Conservation (phyloP, 768 basidiomycete species). For the Tulasnella sp. region DNA sequence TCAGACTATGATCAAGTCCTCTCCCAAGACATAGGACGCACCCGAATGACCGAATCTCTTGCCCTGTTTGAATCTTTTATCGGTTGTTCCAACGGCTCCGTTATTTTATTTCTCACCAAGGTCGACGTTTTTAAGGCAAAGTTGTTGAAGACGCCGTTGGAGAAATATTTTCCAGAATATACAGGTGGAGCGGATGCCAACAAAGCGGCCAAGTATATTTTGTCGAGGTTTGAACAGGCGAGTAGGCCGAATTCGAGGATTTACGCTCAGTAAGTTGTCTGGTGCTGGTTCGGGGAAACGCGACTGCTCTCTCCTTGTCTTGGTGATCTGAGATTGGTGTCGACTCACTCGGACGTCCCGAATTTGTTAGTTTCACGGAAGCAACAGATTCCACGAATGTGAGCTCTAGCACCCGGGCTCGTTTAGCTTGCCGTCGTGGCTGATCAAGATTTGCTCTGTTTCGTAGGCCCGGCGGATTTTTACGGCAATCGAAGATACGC, state of each 20-base stretch:
- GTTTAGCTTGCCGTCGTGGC: background rate
- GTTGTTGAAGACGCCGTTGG: background rate
- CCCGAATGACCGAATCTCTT: constrained; percentile 41
- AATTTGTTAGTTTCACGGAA: constrained; percentile 55
- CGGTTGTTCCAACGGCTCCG: background rate
- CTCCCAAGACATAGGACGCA: constrained; percentile 40
- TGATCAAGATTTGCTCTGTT: background rate
- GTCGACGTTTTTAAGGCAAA: background rate
- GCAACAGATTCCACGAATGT: constrained; percentile 85
- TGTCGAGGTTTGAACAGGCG: constrained; percentile 55
- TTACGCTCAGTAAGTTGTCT: constrained; percentile 70
- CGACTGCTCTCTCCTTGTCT: background rate
- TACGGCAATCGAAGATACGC: background rate
- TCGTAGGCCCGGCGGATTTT: background rate
- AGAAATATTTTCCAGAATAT: background rate
- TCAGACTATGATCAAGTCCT: constrained; percentile 45
- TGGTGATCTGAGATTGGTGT: constrained; percentile 14
- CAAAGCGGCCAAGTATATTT: background rate
- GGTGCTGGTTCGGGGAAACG: constrained; percentile 26
- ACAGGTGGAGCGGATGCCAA: background rate
- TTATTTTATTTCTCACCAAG: background rate
- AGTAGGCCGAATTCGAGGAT: constrained; percentile 77
- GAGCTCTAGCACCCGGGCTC: constrained; percentile 19
- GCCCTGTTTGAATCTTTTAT: background rate
- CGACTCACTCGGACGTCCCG: background rate